These are phyloP conservation scores for Drosera spatulata DNA, from an alignment of 179 eudicot genomes.

Conservation along the genomic window DNA sequence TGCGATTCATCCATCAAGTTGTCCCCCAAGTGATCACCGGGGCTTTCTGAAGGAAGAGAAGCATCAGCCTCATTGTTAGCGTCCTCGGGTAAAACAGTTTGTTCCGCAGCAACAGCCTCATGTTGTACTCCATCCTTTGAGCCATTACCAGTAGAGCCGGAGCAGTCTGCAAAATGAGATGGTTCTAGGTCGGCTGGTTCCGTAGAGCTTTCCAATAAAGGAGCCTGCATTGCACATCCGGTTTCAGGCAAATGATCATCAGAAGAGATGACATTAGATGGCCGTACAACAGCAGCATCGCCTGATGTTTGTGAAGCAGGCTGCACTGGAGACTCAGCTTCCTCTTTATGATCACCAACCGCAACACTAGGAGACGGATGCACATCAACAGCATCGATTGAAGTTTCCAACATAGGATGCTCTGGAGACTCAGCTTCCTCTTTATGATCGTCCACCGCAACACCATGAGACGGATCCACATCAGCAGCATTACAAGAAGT, in stretches of 20 bases:
- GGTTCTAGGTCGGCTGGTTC: neutral
- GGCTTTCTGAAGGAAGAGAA: too few relatives aligned
- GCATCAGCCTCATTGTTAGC: too few relatives aligned
- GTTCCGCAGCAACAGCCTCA: constrained; percentile 1
- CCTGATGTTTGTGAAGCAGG: neutral
- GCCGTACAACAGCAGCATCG: neutral
- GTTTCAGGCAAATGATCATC: neutral
- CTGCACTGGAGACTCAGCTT: neutral
- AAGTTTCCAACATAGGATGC: neutral
- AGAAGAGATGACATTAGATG: neutral
- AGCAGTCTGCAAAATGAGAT: neutral
- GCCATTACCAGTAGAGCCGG: neutral
- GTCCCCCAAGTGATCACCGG: too few relatives aligned
- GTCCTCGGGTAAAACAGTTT: too few relatives aligned
- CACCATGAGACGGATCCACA: too few relatives aligned
- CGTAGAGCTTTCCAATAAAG: neutral
- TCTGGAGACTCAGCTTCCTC: too few relatives aligned
- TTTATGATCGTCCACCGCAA: too few relatives aligned
- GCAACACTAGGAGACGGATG: neutral
- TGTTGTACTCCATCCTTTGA: neutral
- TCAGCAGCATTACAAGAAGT: too few relatives aligned
- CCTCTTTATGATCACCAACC: neutral
- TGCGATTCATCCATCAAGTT: too few relatives aligned
- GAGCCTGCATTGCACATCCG: neutral
- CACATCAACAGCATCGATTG: neutral